phyloP scores from a whole-genome alignment of 352 stramenopile species.

The Globisporangium irregulare region DNA sequence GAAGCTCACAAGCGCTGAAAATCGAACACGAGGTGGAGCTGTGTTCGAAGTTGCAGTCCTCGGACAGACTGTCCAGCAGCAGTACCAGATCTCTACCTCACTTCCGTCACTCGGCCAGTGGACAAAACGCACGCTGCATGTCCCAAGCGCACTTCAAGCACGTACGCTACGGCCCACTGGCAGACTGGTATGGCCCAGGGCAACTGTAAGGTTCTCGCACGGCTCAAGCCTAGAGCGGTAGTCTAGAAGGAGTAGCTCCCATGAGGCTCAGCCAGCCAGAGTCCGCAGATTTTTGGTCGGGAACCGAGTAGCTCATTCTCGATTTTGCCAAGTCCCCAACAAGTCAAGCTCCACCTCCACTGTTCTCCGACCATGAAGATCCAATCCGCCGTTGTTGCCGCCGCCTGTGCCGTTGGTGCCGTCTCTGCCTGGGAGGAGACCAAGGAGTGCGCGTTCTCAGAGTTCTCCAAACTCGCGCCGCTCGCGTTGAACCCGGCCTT shows the following conservation, averaged over 20 bases:
- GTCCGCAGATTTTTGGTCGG: not conserved
- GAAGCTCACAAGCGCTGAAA: not conserved
- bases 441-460: not conserved
- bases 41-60: no score
- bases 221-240: not conserved
- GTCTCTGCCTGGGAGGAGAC: slow-evolving; percentile 10
- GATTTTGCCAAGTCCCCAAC: not conserved
- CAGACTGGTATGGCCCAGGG: not conserved
- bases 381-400: slow-evolving; percentile 1
- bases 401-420: slow-evolving; percentile 3
- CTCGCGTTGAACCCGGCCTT: not conserved
- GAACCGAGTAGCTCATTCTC: not conserved
- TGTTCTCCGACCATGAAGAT: slow-evolving; percentile 10
- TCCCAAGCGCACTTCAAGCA: no score
- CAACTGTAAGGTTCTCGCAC: not conserved
- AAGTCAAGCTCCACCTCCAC: not conserved
- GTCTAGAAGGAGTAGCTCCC: not conserved
- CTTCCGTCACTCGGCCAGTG: no score
- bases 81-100: no score
- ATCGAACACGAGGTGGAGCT: not conserved
- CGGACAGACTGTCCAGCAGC: no score
- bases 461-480: slow-evolving; percentile 4
- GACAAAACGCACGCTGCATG: no score
- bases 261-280: not conserved
- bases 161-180: not conserved